phyloP scores from a whole-genome alignment of 768 basidiomycete species.

The Lentinus brumalis region DNA sequence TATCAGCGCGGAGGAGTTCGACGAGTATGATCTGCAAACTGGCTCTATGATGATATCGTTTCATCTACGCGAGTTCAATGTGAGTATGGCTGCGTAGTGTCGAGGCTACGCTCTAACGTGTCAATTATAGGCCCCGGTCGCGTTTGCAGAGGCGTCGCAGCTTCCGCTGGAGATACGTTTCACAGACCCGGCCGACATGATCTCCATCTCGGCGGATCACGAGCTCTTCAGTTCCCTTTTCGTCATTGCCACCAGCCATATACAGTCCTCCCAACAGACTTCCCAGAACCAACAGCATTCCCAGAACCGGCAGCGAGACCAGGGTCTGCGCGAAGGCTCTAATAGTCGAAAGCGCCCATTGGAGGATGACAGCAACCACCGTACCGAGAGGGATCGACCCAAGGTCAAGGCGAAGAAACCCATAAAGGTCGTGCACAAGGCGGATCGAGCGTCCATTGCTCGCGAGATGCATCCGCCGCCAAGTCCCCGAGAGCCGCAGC shows the following conservation, averaged over 20 bases:
- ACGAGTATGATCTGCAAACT: slow-evolving; percentile 66
- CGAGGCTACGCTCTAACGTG: not conserved
- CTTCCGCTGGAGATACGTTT: slow-evolving; percentile 71
- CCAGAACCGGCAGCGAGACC: slow-evolving; percentile 1
- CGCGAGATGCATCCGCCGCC: slow-evolving; percentile 26
- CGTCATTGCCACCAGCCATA: slow-evolving; percentile 70
- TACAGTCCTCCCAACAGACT: not conserved
- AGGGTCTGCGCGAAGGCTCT: not conserved
- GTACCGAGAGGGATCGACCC: not conserved
- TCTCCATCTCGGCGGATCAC: slow-evolving; percentile 77
- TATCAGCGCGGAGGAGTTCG: slow-evolving; percentile 81
- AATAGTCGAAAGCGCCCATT: slow-evolving; percentile 46
- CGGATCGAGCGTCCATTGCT: slow-evolving; percentile 26
- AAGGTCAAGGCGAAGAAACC: slow-evolving; percentile 38
- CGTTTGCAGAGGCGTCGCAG: slow-evolving; percentile 73
- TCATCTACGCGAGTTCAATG: slow-evolving; percentile 84
- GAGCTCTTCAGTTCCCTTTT: slow-evolving; percentile 69
- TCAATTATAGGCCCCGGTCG: slow-evolving; percentile 65
- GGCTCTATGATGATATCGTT: slow-evolving; percentile 73
- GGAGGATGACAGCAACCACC: slow-evolving; percentile 26
- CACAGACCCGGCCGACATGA: slow-evolving; percentile 69
- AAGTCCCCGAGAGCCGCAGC: slow-evolving; percentile 14
- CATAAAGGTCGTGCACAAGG: slow-evolving; percentile 51
- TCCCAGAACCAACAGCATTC: slow-evolving; percentile 1
- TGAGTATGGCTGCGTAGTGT: slow-evolving; percentile 30